Base-by-base conservation (phyloP, 257 asterid genomes). In the Forsythia viridissima region DNA sequence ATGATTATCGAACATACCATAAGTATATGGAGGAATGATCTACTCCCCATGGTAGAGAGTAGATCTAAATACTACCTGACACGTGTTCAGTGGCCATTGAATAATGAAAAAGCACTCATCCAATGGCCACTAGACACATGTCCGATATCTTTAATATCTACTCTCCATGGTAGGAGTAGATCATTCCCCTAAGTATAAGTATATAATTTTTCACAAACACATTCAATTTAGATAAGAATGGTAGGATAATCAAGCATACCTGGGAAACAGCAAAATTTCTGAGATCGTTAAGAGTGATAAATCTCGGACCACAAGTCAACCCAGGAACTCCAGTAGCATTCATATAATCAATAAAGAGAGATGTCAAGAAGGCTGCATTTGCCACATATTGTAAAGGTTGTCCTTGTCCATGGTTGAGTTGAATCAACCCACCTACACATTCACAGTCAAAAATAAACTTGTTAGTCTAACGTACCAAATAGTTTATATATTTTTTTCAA, bases 311-410 rank as follows among this genome's bases (percentile, higher is more conserved):
- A 43, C 99, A 93, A 46, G 83, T 46, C 96, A 94, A 89, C 24
- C 98, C 97, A 0, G 99, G 99, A 77, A 89, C 86, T 9, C 82
- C 92, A 6, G 86, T 88, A 8, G 89, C 90, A 68, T 90, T 86
- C 90, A 94, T 39, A 76, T 93, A 94, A 80, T 94, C 99, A 8
- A 90, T 94, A 74, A 87, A 94, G n/a, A 94, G 46, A n/a, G 97
- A 84, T 8, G 97, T 92, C 83, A 94, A 71, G 79, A 94, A 94
- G 7, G 97, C 98, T 16, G 98, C 99, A 79, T 94, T 94, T 15
- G 85, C 92, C 24, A 85, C 94, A 76, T 93, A 93, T 66, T 94
- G 98, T 80, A 94, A 74, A 70, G 91, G 80, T 55, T 93, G 97
- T 20, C 88, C 87, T 18, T 51, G 74, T 69, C 93, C 95, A 71